Evolutionary conservation across 2,329 filamentous ascomycete species (phyloP), one percentile per base, ranked within the genome.

Genomic region (Fusarium dlaminii): DNA sequence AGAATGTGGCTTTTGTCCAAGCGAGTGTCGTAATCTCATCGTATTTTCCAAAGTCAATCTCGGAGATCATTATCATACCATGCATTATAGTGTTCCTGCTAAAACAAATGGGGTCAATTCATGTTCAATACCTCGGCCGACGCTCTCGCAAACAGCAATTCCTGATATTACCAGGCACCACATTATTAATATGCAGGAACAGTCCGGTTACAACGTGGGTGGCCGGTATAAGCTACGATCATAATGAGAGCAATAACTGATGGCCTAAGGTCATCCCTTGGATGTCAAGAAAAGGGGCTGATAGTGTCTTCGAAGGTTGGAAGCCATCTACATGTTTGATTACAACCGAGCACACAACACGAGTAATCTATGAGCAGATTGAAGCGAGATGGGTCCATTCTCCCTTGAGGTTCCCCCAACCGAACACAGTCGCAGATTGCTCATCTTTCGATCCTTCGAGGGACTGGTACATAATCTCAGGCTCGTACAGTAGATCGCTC

Each of bases 321-420:
- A 68, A 66, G 37, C 57, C 63, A 68, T 68, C 59, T 74, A 45
- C 51, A 49, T 65, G 64, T 75, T 78, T 78, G 58, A 78, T 78
- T 78, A 69, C 74, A 73, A 66, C 67, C 55, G 68, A 49, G 64
- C 59, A 73, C 66, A 73, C 66, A 70, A 68, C 63, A 63, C 68
- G 63, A 74, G 63, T 58, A 57, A 57, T 51, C 57, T 65, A 55
- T 68, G 42, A 66, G 66, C 49, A 64, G 27, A 55, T n/a, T 39
- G 62, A 73, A 60, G 61, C 66, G 62, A 72, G 63, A 68, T 59
- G 61, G 75, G 70, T 66, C 70, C 49, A 72, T 75, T 69, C 74
- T 61, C 71, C 65, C 63, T 74, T 56, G 40, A 55, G 36, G 42
- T 37, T 42, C 46, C 29, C 36, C 45, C 40, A 66, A 58, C 52